These are phyloP conservation scores for Colletotrichum sp. DNA, from an alignment of 2,329 filamentous ascomycete species.

Conservation along the genomic window DNA sequence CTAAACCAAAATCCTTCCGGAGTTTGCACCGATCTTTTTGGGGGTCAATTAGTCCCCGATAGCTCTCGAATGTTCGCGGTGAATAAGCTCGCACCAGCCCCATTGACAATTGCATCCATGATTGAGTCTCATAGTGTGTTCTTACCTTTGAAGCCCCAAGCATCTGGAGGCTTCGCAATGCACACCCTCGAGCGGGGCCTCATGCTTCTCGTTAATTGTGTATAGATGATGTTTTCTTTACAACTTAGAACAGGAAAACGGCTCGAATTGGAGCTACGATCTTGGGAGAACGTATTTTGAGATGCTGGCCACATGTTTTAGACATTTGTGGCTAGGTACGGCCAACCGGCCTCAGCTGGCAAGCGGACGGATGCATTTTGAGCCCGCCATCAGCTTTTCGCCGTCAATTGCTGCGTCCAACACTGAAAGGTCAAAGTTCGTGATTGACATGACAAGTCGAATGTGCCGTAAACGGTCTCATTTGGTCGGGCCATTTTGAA, in stretches of 20 bases:
- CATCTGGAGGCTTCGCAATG: neutral
- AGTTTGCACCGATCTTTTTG: slow-evolving; percentile 21
- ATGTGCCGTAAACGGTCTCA: neutral
- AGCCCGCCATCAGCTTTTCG: neutral
- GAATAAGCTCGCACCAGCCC: neutral
- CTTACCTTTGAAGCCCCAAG: neutral
- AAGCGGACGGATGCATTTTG: neutral
- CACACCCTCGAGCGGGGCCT: neutral
- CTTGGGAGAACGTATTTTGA: neutral
- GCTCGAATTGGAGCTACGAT: neutral
- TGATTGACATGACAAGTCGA: neutral
- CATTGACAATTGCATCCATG: neutral
- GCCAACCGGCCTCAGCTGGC: neutral
- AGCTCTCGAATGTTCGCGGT: neutral
- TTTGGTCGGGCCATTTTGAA: neutral
- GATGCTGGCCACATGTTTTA: neutral
- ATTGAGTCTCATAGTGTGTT: neutral
- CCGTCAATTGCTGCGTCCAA: neutral
- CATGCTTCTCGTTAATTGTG: neutral
- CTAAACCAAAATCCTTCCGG: neutral
- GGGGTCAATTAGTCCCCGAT: neutral
- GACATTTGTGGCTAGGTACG: too few relatives aligned
- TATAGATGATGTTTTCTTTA: neutral
- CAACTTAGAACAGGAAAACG: neutral
- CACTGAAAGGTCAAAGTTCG: neutral